Evolutionary conservation across 2,329 filamentous ascomycete species (phyloP).

Genomic region (Pseudogymnoascus verrucosus): DNA sequence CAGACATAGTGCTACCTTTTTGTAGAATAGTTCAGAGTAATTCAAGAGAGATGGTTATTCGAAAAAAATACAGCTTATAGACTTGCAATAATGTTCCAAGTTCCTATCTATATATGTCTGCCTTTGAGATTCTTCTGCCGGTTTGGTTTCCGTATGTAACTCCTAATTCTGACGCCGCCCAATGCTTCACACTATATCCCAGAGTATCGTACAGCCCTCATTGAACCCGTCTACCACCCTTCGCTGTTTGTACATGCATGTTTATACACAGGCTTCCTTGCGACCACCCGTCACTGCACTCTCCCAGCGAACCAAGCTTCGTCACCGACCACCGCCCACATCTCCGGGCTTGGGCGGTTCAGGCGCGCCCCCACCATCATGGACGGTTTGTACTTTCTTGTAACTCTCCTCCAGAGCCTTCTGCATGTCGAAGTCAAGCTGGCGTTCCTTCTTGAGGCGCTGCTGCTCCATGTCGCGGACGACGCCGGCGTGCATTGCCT

Average conservation of each 20-base stretch:
- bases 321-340: background rate
- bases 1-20: background rate
- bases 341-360: constrained; percentile 10
- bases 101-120: background rate
- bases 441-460: constrained; percentile 78
- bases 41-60: background rate
- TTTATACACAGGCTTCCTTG: constrained; percentile 1
- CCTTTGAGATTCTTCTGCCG: constrained; percentile 2
- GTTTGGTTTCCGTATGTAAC: background rate
- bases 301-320: background rate
- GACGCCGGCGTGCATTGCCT: constrained; percentile 96
- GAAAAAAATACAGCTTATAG: background rate
- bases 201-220: background rate
- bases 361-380: constrained; percentile 33
- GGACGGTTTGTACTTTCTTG: constrained; percentile 76
- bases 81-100: background rate
- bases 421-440: constrained; percentile 93
- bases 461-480: constrained; percentile 93
- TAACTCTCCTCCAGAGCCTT: constrained; percentile 79
- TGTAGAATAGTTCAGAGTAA: constrained; percentile 1
- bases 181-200: constrained; percentile 1
- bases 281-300: constrained; percentile 1
- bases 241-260: background rate
- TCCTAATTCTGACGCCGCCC: background rate
- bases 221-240: background rate